Conservation (phyloP, 352 stramenopile species). For the Phytophthora rubi region DNA sequence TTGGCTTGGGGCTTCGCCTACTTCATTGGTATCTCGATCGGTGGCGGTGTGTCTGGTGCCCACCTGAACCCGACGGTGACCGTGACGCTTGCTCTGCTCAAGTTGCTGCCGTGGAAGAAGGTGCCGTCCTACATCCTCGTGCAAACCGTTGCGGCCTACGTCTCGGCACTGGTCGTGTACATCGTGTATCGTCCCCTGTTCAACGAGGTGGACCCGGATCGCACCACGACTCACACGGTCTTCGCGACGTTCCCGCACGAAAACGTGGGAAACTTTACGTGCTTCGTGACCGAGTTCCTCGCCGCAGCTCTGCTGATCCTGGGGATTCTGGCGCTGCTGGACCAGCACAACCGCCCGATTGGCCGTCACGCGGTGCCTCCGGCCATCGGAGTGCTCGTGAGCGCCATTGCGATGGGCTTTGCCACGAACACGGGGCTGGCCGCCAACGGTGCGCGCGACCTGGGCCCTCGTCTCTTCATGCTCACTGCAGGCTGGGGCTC, state of each 20-base stretch:
- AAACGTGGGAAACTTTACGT: conserved; percentile 40
- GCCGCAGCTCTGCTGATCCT: conserved; percentile 57
- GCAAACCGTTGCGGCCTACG: conserved; percentile 49
- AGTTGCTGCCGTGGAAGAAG: conserved; percentile 50
- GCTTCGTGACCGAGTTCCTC: conserved; percentile 50
- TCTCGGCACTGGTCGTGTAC: conserved; percentile 47
- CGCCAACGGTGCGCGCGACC: conserved; percentile 76
- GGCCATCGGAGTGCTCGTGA: conserved; percentile 75
- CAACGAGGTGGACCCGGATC: conserved; percentile 46
- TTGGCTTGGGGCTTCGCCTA: conserved; percentile 63
- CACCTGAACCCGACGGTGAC: conserved; percentile 68
- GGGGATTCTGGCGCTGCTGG: conserved; percentile 70
- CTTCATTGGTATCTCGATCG: conserved; percentile 56
- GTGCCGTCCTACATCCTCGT: conserved; percentile 50
- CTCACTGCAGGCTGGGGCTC: conserved; percentile 65
- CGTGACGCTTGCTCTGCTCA: conserved; percentile 50
- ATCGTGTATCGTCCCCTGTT: conserved; percentile 57
- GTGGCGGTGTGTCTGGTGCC: conserved; percentile 50
- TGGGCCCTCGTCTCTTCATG: conserved; percentile 72
- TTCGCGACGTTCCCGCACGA: conserved; percentile 48
- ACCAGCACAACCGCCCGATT: conserved; percentile 78
- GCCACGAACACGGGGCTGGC: conserved; percentile 84
- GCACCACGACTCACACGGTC: conserved; percentile 37
- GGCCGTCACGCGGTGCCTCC: conserved; percentile 72
- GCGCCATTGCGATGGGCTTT: conserved; percentile 79